These are phyloP conservation scores for Brasenia schreberi DNA, from an alignment of 164 flowering plant species.

Conservation along the genomic window DNA sequence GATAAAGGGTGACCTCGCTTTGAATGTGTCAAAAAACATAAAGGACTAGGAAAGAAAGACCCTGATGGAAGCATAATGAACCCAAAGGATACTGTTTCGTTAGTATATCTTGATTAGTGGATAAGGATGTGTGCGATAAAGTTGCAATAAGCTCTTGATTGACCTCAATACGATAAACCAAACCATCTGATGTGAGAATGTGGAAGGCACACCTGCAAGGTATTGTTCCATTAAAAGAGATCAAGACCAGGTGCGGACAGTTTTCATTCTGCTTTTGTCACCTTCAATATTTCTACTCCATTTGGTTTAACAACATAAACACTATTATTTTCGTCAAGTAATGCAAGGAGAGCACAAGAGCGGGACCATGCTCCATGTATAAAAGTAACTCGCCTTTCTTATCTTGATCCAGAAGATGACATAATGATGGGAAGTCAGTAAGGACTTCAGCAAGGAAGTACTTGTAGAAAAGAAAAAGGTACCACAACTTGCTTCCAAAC, in stretches of 20 bases:
- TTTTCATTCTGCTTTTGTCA: slow-evolving; percentile 41
- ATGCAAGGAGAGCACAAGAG: slow-evolving; percentile 59
- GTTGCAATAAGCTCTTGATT: slow-evolving; percentile 40
- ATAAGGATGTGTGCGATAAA: slow-evolving; percentile 18
- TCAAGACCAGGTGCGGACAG: slow-evolving; percentile 34
- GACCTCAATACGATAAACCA: slow-evolving; percentile 54
- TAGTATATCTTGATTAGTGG: slow-evolving; percentile 13
- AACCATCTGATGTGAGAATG: slow-evolving; percentile 68
- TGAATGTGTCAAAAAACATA: slow-evolving; percentile 15
- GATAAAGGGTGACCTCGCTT: too few relatives aligned
- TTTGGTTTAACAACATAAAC: slow-evolving; percentile 59
- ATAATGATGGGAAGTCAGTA: too few relatives aligned
- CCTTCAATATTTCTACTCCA: slow-evolving; percentile 62
- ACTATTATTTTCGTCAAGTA: slow-evolving; percentile 47
- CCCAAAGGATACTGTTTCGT: slow-evolving; percentile 29
- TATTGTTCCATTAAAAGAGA: slow-evolving; percentile 6
- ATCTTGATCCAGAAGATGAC: neutral
- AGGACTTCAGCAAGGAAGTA: too few relatives aligned
- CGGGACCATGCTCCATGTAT: slow-evolving; percentile 80
- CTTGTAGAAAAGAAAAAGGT: too few relatives aligned
- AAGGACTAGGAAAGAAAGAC: slow-evolving; percentile 34
- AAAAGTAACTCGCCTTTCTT: slow-evolving; percentile 13
- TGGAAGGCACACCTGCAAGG: slow-evolving; percentile 57
- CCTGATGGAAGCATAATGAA: slow-evolving; percentile 47
- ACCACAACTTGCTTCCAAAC: too few relatives aligned